phyloP scores from a whole-genome alignment of 306 rosid genomes.

The Trichosanthes cucumerina region DNA sequence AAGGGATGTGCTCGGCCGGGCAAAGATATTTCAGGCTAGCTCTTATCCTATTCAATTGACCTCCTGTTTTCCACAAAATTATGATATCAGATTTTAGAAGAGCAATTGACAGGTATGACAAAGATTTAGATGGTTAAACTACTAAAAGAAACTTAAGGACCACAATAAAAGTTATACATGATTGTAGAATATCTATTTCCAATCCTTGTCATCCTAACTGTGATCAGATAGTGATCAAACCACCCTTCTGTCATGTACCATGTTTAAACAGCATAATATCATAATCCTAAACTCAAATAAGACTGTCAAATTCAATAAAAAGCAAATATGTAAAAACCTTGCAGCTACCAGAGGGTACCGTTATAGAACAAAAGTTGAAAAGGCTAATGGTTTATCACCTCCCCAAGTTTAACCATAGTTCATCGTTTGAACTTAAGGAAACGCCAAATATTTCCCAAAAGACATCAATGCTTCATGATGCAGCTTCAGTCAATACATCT shows the following conservation, averaged over 20 bases:
- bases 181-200: background rate
- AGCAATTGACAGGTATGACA: background rate
- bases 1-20: constrained; percentile 77
- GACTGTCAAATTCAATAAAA: background rate
- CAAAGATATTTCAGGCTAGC: constrained; percentile 50
- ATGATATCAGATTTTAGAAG: background rate
- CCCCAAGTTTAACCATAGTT: background rate
- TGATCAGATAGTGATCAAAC: background rate
- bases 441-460: background rate
- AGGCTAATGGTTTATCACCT: background rate
- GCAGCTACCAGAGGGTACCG: background rate
- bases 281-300: background rate
- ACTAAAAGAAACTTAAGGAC: background rate
- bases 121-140: background rate
- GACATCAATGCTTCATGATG: background rate
- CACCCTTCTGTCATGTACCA: background rate
- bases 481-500: background rate
- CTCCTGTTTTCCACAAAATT: constrained; percentile 39
- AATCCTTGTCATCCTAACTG: background rate
- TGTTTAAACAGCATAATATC: background rate
- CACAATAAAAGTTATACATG: background rate
- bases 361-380: background rate
- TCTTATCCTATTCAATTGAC: constrained; percentile 57
- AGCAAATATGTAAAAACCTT: background rate
- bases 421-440: background rate